A percentile compares a stretch with the other conserved stretches of the same genome.
phyloP scores from a whole-genome alignment of 768 basidiomycete species.

The Polyporus arcularius region DNA sequence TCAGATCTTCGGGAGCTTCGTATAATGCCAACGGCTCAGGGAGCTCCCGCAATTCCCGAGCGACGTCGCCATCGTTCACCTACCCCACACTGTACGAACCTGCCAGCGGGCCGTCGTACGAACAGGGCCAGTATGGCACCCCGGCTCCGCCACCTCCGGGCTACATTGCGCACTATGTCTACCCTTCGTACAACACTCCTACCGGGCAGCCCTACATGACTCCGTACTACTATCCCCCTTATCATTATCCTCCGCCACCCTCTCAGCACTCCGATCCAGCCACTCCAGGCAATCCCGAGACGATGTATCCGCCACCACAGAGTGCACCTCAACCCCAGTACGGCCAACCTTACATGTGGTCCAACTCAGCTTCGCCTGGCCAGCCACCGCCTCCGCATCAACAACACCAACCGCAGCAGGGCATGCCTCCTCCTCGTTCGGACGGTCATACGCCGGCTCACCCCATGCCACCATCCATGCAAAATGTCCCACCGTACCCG shows the following conservation, averaged over 20 bases:
- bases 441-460: constrained; percentile 29
- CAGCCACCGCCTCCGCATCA: constrained; percentile 23
- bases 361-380: constrained; percentile 29
- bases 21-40: constrained; percentile 55
- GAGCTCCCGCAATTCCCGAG: constrained; percentile 71
- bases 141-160: constrained; percentile 24
- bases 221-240: constrained; percentile 56
- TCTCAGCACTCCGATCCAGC: constrained; percentile 40
- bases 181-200: constrained; percentile 32
- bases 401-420: constrained; percentile 26
- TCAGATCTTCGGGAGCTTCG: constrained; percentile 50
- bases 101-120: constrained; percentile 22
- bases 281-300: constrained; percentile 31
- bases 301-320: constrained; percentile 29
- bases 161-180: constrained; percentile 31
- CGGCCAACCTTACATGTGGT: constrained; percentile 37
- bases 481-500: constrained; percentile 35
- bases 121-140: constrained; percentile 31
- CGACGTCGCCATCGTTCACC: constrained; percentile 75
- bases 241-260: constrained; percentile 51
- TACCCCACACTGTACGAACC: constrained; percentile 77
- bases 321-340: constrained; percentile 30
- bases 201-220: constrained; percentile 35
- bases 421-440: constrained; percentile 19
- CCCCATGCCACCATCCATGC: constrained; percentile 32